These are phyloP conservation scores for Coniosporium tulheliwenetii DNA, from an alignment of 2,329 filamentous ascomycete genomes.

Conservation along the genomic window DNA sequence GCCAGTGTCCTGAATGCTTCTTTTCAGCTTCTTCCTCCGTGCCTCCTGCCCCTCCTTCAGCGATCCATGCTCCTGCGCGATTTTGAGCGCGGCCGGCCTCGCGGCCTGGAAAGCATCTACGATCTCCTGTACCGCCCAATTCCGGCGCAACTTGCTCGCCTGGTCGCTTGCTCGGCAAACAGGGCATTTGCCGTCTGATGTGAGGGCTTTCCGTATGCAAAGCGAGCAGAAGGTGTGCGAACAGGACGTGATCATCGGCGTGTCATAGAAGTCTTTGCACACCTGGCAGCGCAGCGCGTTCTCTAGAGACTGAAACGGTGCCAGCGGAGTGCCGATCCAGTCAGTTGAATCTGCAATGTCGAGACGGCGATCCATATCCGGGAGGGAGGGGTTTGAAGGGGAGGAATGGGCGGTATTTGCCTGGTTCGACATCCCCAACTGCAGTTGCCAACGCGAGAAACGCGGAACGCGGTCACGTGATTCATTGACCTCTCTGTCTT, in stretches of 20 bases:
- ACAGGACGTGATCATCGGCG: constrained; percentile 89
- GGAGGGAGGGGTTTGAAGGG: neutral
- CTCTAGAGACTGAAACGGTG: constrained; percentile 56
- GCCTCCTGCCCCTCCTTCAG: constrained; percentile 9
- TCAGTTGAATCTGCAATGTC: constrained; percentile 64
- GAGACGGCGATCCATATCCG: constrained; percentile 7
- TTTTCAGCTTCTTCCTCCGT: constrained; percentile 26
- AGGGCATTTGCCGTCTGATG: constrained; percentile 74
- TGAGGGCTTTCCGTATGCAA: constrained; percentile 78
- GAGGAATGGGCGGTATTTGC: too few relatives aligned
- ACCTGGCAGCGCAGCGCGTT: constrained; percentile 84
- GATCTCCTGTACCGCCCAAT: constrained; percentile 72
- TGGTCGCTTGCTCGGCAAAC: constrained; percentile 67
- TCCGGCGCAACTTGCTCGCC: constrained; percentile 69
- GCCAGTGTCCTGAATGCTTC: constrained; percentile 28
- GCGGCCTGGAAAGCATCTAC: constrained; percentile 62
- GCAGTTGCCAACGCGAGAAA: too few relatives aligned
- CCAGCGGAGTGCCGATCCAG: constrained; percentile 59
- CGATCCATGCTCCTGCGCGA: constrained; percentile 40
- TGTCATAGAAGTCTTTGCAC: constrained; percentile 94
- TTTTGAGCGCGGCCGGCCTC: constrained; percentile 44
- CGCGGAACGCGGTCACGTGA: too few relatives aligned
- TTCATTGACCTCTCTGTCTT: too few relatives aligned
- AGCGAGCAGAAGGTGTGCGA: constrained; percentile 93
- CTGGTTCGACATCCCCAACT: too few relatives aligned